phyloP scores from a whole-genome alignment of 495 filamentous ascomycete genomes.

The Hypoxylon trugodes region DNA sequence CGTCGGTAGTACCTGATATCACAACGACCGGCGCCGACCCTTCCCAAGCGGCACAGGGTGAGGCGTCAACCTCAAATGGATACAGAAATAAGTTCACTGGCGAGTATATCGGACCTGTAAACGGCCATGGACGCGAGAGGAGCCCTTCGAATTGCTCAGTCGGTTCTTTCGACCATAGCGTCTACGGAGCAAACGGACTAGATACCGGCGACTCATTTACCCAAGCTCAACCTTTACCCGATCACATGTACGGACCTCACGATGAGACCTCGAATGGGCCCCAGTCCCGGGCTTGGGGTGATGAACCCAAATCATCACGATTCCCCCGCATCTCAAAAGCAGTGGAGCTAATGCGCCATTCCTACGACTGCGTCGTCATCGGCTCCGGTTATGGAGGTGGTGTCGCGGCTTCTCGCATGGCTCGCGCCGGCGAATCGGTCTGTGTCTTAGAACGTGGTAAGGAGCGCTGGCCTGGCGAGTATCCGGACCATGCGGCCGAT shows the following conservation, averaged over 20 bases:
- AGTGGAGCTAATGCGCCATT: constrained; percentile 61
- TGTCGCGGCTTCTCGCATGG: constrained; percentile 71
- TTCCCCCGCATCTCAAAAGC: constrained; percentile 66
- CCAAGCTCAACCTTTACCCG: not conserved
- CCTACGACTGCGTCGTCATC: constrained; percentile 72
- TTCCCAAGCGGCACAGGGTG: not conserved
- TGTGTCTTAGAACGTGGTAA: constrained; percentile 69
- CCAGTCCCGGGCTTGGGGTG: constrained; percentile 52
- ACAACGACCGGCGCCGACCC: constrained; percentile 9
- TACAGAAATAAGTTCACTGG: constrained; percentile 5
- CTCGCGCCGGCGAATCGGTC: constrained; percentile 66
- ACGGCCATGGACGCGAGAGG: constrained; percentile 3
- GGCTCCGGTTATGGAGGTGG: constrained; percentile 75
- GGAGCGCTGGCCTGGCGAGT: constrained; percentile 73
- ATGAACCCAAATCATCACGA: constrained; percentile 47
- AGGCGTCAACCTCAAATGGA: constrained; percentile 13
- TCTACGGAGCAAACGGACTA: not conserved
- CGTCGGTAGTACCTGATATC: constrained; percentile 18
- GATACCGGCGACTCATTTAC: constrained; percentile 9
- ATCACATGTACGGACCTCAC: constrained; percentile 13
- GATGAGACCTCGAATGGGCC: constrained; percentile 45
- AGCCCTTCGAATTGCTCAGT: constrained; percentile 24
- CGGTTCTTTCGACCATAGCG: constrained; percentile 16
- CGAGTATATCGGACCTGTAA: constrained; percentile 14
- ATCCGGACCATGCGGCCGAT: constrained; percentile 58